A percentile compares a stretch with the other conserved stretches of the same genome.
Evolutionary conservation across 2,329 filamentous ascomycete species (phyloP).

Genomic region (Trichoderma arundinaceum): DNA sequence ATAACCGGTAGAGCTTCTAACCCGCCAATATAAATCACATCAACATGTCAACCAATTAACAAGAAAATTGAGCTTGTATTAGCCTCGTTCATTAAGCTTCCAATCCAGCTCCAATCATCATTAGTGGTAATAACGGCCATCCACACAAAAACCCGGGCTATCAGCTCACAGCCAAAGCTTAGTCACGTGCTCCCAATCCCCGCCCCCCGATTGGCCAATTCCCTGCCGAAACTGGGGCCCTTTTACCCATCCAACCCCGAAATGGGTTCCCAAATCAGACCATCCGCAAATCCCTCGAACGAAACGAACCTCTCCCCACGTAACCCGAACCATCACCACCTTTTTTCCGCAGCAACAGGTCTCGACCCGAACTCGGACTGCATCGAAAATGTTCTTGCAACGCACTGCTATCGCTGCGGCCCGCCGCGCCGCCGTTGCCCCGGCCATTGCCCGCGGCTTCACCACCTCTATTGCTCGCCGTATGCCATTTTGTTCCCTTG

Average conservation of each 20-base stretch:
- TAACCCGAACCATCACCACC: constrained; percentile 24
- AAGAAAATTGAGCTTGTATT: too few relatives aligned
- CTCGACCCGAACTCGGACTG: constrained; percentile 1
- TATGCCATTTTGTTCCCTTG: constrained; percentile 39
- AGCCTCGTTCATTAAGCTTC: background rate
- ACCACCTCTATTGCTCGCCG: constrained; percentile 65
- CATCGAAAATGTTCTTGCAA: constrained; percentile 63
- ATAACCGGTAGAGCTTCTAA: too few relatives aligned
- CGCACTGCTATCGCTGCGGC: constrained; percentile 65
- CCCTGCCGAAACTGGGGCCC: constrained; percentile 40
- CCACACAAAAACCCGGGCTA: background rate
- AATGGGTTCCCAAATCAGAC: constrained; percentile 46
- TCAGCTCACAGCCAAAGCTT: constrained; percentile 15
- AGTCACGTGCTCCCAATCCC: constrained; percentile 44
- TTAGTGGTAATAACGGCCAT: too few relatives aligned
- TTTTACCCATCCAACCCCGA: constrained; percentile 43
- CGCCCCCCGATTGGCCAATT: constrained; percentile 46
- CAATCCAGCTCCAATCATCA: background rate
- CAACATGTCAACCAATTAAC: too few relatives aligned
- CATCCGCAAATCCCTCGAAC: constrained; percentile 56
- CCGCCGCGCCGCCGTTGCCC: constrained; percentile 61
- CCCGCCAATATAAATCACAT: too few relatives aligned
- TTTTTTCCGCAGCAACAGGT: background rate
- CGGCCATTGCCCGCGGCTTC: constrained; percentile 64
- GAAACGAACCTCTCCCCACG: constrained; percentile 34